These are phyloP conservation scores for Paracamarosporium sp. DNA, from an alignment of 2,329 filamentous ascomycete genomes.

Conservation along the genomic window DNA sequence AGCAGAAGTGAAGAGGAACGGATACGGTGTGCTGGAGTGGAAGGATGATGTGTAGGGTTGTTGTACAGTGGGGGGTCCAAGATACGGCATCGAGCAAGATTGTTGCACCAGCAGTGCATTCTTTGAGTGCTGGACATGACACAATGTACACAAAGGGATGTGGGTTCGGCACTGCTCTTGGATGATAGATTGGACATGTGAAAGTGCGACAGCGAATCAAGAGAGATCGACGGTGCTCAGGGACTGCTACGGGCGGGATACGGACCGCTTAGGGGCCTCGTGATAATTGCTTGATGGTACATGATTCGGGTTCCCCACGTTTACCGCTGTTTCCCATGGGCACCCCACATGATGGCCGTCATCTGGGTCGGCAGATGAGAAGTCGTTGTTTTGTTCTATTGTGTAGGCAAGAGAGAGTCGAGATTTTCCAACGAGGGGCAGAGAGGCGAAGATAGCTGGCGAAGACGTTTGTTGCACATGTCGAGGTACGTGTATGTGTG, in stretches of 20 bases:
- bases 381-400: neutral
- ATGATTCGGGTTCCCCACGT: neutral
- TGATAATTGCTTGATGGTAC: neutral
- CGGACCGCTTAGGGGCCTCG: neutral
- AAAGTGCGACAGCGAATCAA: neutral
- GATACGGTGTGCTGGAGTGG: constrained; percentile 12
- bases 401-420: neutral
- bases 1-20: neutral
- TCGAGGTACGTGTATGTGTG: too few relatives aligned
- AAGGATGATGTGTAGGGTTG: constrained; percentile 6
- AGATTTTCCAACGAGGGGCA: too few relatives aligned
- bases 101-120: neutral
- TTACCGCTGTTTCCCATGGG: neutral
- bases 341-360: neutral
- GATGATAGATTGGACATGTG: neutral
- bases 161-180: neutral
- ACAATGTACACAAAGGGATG: neutral
- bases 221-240: neutral
- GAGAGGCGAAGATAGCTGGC: too few relatives aligned
- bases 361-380: neutral
- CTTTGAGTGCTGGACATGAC: neutral
- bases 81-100: neutral
- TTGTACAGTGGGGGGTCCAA: too few relatives aligned
- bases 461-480: neutral
- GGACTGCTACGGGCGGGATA: neutral